Base-by-base conservation (phyloP, 805 yeast genomes). In the Lipomyces orientalis region DNA sequence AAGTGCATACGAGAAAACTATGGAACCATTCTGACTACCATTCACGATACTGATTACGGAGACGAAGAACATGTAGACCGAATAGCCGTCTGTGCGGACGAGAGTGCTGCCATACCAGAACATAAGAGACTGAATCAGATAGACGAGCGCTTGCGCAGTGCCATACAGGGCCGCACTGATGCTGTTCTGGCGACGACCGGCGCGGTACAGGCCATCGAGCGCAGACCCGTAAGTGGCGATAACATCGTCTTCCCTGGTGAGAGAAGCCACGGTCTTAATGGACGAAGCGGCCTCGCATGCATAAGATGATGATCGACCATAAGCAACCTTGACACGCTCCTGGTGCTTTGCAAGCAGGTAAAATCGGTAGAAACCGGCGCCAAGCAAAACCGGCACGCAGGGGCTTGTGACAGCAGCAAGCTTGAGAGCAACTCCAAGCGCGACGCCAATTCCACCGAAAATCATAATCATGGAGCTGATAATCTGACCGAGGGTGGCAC, bases 161-260 rank as follows among this genome's bases (percentile, higher is more conserved):
- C 79, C 82, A 60, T 74, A 81, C 49, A 80, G 66, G 12, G 75
- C 25, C 0, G 81, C 79, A n/a, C 82, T 64, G 46, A 55, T 64
- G 35, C 56, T 31, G 62, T 63, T 64, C 2, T 70, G 64, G 46
- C 57, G 56, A 29, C 79, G 76, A 51, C 85, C 82, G 60, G 80
- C 81, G 69, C 39, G 34, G 29, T 70, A 60, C 6, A 64, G 70
- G 8, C 54, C 49, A n/a, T 58, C 61, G 12, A 73, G 63, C 16
- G 67, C 54, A 5, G 52, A 54, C 7, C 66, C 72, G 67, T 81
- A 81, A 25, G 67, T 70, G 2, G 69, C 74, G 55, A 75, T 71
- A n/a, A 81, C 82, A 14, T 79, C 80, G 35, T 75, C 76, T 62
- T 81, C 83, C 10, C 84, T 79, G n/a, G 84, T 81, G 33, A 81